Conservation (phyloP, 148 eudicot species). For the Spergularia marina region DNA sequence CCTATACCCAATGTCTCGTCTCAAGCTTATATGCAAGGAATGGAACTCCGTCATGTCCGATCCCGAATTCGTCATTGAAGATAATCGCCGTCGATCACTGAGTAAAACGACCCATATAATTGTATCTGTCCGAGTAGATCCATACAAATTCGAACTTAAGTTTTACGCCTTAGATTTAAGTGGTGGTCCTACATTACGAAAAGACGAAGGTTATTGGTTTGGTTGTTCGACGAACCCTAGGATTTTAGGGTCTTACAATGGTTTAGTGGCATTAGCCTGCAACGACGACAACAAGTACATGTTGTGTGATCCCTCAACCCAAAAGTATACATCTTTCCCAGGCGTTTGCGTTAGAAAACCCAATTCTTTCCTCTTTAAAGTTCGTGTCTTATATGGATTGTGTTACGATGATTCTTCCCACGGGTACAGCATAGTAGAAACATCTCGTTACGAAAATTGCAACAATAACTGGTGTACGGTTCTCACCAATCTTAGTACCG, state of each 20-base stretch:
- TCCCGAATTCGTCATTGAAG: background rate
- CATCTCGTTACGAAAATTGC: background rate
- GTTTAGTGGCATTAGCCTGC: constrained; percentile 8
- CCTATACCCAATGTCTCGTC: background rate
- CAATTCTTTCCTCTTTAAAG: too few species aligned
- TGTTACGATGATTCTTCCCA: too few species aligned
- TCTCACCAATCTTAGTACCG: too few species aligned
- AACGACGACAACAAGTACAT: background rate
- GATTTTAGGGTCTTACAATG: background rate
- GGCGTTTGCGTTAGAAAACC: too few species aligned
- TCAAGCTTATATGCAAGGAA: background rate
- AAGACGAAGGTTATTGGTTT: background rate
- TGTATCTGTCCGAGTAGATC: too few species aligned
- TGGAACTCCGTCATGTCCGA: background rate
- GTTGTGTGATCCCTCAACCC: background rate
- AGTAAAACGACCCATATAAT: background rate
- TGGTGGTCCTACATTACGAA: too few species aligned
- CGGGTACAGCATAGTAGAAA: background rate
- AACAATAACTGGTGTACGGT: too few species aligned
- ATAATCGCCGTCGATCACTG: background rate
- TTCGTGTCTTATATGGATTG: too few species aligned
- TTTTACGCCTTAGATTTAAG: too few species aligned
- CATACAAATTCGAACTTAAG: too few species aligned
- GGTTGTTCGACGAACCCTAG: background rate
- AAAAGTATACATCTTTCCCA: background rate